Base-by-base conservation (phyloP, 2,329 filamentous ascomycete genomes). In the Colletotrichum tropicale region DNA sequence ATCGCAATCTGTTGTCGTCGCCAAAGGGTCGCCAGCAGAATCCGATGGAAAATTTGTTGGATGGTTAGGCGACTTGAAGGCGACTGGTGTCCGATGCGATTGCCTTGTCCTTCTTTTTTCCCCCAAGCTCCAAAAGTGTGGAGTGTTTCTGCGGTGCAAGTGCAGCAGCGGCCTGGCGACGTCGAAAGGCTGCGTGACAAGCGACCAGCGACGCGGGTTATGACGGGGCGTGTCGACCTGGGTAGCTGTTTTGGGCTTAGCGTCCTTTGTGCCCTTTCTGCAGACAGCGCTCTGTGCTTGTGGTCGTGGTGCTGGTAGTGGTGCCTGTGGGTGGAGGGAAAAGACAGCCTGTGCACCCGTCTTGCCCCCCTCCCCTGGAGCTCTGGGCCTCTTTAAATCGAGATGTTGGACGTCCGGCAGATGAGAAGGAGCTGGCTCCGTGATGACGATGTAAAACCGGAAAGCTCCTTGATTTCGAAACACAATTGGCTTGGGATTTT, bases 181-280 rank as follows among this genome's bases (percentile, higher is more conserved):
- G 70, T 71, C 43, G 74, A 75, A 58, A 43, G 70, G 58, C 70
- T 74, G 74, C 74, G 74, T 75, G 74, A 76, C 71, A 66, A 62
- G 74, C 71, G 74, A 76, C 71, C 61, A 62, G 74, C 71, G 66
- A 75, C 74, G 74, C 71, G 71, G 74, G 36, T 70, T 70, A 76
- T 70, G 74, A 75, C 74, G 66, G 71, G 74, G 66, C 74, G 66
- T 67, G 71, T 74, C 66, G 60, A 66, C 74, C 52, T 30, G 26
- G 18, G 8, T 70, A 26, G 18, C 71, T 58, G 21, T 9, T 65
- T 76, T 55, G 15, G 74, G 74, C 43, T 76, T 76, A 73, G 70
- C 69, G 64, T 36, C 30, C 28, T 61, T 38, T 70, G 61, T 58
- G 62, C 16, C 36, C 26, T 52, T 52, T 52, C 43, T 52, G 43